A percentile compares a stretch with the other conserved stretches of the same genome.
These are phyloP conservation scores for Mycena galericulata DNA, from an alignment of 768 basidiomycete species.

Conservation along the genomic window DNA sequence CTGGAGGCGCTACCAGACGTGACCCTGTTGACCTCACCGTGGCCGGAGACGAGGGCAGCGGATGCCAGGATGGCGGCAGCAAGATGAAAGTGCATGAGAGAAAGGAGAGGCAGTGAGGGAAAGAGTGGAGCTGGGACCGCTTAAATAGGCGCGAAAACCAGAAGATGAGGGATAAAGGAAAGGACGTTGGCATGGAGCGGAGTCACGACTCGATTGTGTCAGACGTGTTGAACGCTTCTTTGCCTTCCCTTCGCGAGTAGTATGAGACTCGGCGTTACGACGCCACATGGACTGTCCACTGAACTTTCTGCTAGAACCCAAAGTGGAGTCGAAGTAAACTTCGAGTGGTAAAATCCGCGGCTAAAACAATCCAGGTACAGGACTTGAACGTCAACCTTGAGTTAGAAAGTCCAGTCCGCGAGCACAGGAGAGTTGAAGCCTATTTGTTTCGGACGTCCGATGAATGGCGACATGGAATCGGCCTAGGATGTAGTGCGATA, in stretches of 20 bases:
- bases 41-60: conserved; percentile 28
- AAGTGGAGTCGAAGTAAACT: not conserved
- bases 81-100: conserved; percentile 24
- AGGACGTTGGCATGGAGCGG: not conserved
- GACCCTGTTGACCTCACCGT: conserved; percentile 38
- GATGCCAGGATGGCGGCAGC: conserved; percentile 19
- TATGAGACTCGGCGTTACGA: too few relatives aligned
- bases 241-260: too few relatives aligned
- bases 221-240: too few relatives aligned
- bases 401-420: conserved; percentile 4
- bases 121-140: conserved; percentile 3
- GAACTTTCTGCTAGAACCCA: not conserved
- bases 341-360: conserved; percentile 19
- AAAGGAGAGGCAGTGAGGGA: conserved; percentile 22
- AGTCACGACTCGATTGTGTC: not conserved
- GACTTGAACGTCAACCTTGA: conserved; percentile 9
- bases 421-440: conserved; percentile 23
- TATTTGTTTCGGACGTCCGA: conserved; percentile 27
- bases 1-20: conserved; percentile 28
- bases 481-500: too few relatives aligned
- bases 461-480: too few relatives aligned
- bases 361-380: not conserved
- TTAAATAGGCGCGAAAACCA: conserved; percentile 5
- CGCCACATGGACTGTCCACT: not conserved
- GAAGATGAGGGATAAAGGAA: conserved; percentile 13